phyloP scores from a whole-genome alignment of 2,329 filamentous ascomycete species.

The Plenodomus tracheiphilus region DNA sequence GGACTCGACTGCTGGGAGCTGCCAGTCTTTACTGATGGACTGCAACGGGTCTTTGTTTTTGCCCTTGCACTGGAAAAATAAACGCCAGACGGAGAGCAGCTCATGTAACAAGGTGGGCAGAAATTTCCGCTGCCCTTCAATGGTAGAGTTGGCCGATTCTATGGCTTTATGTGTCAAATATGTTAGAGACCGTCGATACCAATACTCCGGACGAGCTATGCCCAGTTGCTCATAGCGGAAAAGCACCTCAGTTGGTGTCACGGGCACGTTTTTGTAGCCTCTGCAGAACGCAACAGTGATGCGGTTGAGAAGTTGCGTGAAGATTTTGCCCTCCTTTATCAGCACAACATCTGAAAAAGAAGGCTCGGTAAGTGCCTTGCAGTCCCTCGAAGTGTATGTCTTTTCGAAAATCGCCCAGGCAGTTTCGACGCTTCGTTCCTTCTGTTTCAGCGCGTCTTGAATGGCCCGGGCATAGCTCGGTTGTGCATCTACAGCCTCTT shows the following conservation, averaged over 20 bases:
- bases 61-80: slow-evolving; percentile 40
- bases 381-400: slow-evolving; percentile 33
- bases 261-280: slow-evolving; percentile 4
- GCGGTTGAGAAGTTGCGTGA: slow-evolving; percentile 19
- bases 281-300: slow-evolving; percentile 22
- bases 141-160: slow-evolving; percentile 10
- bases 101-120: slow-evolving; percentile 28
- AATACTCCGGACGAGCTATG: slow-evolving; percentile 25
- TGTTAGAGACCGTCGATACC: slow-evolving; percentile 21
- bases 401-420: slow-evolving; percentile 36
- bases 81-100: slow-evolving; percentile 37
- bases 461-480: not conserved
- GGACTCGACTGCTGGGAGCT: slow-evolving; percentile 19
- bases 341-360: slow-evolving; percentile 20
- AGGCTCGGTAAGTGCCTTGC: slow-evolving; percentile 30
- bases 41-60: slow-evolving; percentile 15
- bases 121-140: slow-evolving; percentile 8
- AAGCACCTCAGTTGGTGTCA: slow-evolving; percentile 30
- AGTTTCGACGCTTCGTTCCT: slow-evolving; percentile 6
- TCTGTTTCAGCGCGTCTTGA: slow-evolving; percentile 1
- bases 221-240: slow-evolving; percentile 36
- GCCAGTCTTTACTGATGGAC: slow-evolving; percentile 29
- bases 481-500: not conserved
- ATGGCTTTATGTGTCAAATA: slow-evolving; percentile 31
- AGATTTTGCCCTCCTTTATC: slow-evolving; percentile 24